phyloP scores from a whole-genome alignment of 495 filamentous ascomycete genomes.

The Saxophila tyrrhenica region DNA sequence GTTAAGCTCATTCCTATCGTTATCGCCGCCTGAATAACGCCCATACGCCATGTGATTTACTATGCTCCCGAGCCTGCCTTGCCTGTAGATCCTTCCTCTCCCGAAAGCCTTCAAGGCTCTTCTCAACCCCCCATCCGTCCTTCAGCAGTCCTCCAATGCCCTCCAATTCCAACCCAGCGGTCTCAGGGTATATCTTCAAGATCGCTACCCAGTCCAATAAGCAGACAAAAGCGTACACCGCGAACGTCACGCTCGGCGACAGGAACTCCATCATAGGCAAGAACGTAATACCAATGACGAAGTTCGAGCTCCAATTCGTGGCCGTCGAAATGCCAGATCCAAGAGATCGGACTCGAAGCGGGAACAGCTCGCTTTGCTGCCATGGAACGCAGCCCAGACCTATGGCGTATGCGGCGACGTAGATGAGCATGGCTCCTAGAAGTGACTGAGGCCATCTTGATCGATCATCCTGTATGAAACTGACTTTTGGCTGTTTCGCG shows the following conservation, averaged over 20 bases:
- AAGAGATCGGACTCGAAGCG: conserved; percentile 66
- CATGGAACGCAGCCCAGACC: conserved; percentile 90
- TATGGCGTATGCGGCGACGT: conserved; percentile 72
- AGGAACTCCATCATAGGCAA: conserved; percentile 72
- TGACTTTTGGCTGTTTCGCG: not conserved
- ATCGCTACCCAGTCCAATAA: conserved; percentile 51
- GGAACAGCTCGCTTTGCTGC: conserved; percentile 88
- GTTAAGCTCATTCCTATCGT: too few species aligned
- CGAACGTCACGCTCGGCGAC: conserved; percentile 67
- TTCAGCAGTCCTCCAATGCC: conserved; percentile 64
- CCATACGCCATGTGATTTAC: too few species aligned
- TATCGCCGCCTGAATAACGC: too few species aligned
- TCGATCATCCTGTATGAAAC: not conserved
- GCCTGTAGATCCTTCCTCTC: too few species aligned
- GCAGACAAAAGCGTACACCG: conserved; percentile 62
- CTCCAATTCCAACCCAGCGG: conserved; percentile 68
- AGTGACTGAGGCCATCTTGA: conserved; percentile 39
- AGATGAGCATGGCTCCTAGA: conserved; percentile 62
- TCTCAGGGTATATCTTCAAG: conserved; percentile 73
- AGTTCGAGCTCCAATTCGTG: conserved; percentile 83
- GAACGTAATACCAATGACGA: conserved; percentile 78
- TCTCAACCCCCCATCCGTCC: conserved; percentile 60
- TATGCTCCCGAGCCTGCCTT: too few species aligned
- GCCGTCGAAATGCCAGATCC: conserved; percentile 75
- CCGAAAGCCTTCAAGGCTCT: conserved; percentile 24